Evolutionary conservation across 768 basidiomycete genomes (phyloP).

Genomic region (Suillus alpinus): DNA sequence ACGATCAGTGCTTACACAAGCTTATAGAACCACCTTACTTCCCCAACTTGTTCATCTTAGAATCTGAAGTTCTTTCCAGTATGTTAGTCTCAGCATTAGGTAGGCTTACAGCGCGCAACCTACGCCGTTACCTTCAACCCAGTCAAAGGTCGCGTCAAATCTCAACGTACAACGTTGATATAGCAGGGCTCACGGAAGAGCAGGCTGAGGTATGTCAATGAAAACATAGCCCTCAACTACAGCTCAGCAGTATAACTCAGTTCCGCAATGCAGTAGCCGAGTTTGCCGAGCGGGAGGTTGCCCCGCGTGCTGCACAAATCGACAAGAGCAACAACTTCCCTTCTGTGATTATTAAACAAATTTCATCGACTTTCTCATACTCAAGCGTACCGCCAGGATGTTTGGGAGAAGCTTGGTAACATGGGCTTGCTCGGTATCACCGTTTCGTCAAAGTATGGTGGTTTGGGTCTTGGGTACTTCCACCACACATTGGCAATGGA

Average conservation of each 20-base stretch:
- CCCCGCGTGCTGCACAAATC: slow-evolving; percentile 80
- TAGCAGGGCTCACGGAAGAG: slow-evolving; percentile 77
- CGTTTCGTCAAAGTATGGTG: slow-evolving; percentile 76
- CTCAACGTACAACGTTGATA: slow-evolving; percentile 67
- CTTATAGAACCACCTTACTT: neutral
- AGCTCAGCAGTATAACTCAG: slow-evolving; percentile 36
- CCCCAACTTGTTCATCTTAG: neutral
- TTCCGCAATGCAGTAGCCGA: slow-evolving; percentile 76
- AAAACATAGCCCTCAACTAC: neutral
- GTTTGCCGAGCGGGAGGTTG: slow-evolving; percentile 82
- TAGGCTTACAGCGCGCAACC: neutral
- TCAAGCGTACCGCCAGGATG: slow-evolving; percentile 47
- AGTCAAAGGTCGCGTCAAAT: slow-evolving; percentile 22
- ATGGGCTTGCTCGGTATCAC: slow-evolving; percentile 94
- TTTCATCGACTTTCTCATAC: neutral
- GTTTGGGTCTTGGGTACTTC: slow-evolving; percentile 79
- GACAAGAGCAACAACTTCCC: slow-evolving; percentile 86
- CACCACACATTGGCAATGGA: slow-evolving; percentile 94
- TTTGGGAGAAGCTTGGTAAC: slow-evolving; percentile 83
- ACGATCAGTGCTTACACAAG: neutral
- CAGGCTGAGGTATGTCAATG: slow-evolving; percentile 64
- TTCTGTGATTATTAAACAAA: slow-evolving; percentile 39
- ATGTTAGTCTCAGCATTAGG: neutral
- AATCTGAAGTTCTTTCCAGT: neutral
- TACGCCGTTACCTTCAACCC: neutral